These are phyloP conservation scores for Polyporus arcularius DNA, from an alignment of 768 basidiomycete species.

Conservation along the genomic window DNA sequence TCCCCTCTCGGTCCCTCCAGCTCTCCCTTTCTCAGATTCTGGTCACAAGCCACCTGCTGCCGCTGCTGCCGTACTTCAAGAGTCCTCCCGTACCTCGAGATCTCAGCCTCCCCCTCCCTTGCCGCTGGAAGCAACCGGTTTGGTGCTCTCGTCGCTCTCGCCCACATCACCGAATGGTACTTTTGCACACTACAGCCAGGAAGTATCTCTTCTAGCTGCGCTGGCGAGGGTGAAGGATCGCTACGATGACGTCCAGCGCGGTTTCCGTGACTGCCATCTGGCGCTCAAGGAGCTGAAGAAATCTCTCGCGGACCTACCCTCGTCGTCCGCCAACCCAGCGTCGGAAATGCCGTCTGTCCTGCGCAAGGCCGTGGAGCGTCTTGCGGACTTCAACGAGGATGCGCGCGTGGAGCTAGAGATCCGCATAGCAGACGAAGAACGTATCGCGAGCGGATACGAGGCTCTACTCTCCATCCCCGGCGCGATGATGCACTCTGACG, in stretches of 20 bases:
- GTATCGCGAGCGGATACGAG: slow-evolving; percentile 66
- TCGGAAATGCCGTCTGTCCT: slow-evolving; percentile 36
- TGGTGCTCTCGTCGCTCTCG: slow-evolving; percentile 7
- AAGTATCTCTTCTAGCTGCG: slow-evolving; percentile 36
- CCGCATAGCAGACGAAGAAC: slow-evolving; percentile 67
- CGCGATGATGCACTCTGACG: slow-evolving; percentile 34
- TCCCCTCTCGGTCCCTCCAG: too few relatives aligned
- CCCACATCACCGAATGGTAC: neutral
- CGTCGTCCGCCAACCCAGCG: slow-evolving; percentile 1
- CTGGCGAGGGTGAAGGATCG: slow-evolving; percentile 49
- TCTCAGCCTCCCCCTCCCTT: slow-evolving; percentile 7
- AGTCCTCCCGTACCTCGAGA: neutral
- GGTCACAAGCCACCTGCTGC: neutral
- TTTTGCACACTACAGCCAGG: neutral
- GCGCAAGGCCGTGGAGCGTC: slow-evolving; percentile 53
- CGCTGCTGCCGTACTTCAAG: neutral
- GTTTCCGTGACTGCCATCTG: slow-evolving; percentile 70
- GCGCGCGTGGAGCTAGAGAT: slow-evolving; percentile 84
- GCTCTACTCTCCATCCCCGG: slow-evolving; percentile 64
- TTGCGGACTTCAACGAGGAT: slow-evolving; percentile 78
- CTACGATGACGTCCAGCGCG: slow-evolving; percentile 60
- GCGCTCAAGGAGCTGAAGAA: slow-evolving; percentile 60
- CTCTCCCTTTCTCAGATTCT: neutral
- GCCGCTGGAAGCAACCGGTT: slow-evolving; percentile 5
- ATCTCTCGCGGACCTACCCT: slow-evolving; percentile 29